Evolutionary conservation across 208 protist species (phyloP).

Genomic region (Acanthamoeba quina): DNA sequence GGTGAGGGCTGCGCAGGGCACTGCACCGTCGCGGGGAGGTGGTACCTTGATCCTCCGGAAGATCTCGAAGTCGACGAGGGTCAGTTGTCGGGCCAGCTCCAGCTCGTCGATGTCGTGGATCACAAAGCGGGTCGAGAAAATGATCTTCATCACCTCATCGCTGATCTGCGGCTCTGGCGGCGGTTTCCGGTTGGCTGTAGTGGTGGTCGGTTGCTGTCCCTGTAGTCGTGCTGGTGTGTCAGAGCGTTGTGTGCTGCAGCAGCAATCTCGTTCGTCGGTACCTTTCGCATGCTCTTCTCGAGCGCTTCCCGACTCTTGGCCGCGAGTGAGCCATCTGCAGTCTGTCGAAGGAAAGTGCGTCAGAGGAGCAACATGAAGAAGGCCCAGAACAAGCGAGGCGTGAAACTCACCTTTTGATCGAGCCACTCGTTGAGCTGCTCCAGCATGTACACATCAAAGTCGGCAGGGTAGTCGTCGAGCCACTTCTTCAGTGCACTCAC

Average conservation of each 20-base stretch:
- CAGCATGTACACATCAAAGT: slow-evolving; percentile 81
- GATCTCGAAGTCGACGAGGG: slow-evolving; percentile 70
- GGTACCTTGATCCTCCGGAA: slow-evolving; percentile 58
- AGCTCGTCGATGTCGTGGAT: slow-evolving; percentile 48
- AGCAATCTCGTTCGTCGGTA: neutral
- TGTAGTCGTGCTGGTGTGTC: neutral
- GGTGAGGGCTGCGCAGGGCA: neutral
- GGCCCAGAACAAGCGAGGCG: neutral
- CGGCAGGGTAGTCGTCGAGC: slow-evolving; percentile 81
- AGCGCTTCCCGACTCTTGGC: neutral
- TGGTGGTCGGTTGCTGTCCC: neutral
- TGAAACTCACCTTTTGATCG: neutral
- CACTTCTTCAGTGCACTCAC: slow-evolving; percentile 82
- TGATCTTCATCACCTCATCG: slow-evolving; percentile 27
- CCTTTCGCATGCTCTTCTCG: slow-evolving; percentile 17
- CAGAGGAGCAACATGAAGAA: neutral
- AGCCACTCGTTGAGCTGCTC: slow-evolving; percentile 16
- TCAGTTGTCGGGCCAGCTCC: slow-evolving; percentile 70
- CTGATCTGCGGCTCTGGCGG: slow-evolving; percentile 23
- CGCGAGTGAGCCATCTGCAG: neutral
- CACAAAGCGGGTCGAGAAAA: slow-evolving; percentile 3
- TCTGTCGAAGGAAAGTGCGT: neutral
- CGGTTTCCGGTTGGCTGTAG: neutral
- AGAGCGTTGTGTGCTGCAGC: neutral
- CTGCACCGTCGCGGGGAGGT: neutral